Percentiles rank a stretch among this genome's conserved stretches.
phyloP scores from a whole-genome alignment of 2,329 filamentous ascomycete genomes.

The Monilinia laxa region DNA sequence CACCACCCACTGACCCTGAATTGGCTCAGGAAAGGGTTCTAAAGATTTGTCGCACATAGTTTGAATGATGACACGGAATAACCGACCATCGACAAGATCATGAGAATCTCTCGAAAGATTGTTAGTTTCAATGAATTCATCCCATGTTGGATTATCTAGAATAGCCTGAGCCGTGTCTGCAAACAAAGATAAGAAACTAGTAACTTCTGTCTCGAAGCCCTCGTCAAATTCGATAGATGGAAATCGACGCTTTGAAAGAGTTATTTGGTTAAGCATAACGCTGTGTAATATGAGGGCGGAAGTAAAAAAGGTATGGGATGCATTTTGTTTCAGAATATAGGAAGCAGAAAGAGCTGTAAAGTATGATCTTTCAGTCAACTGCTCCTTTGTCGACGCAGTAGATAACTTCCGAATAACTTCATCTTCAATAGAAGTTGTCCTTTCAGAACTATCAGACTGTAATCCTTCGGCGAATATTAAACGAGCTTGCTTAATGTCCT shows the following conservation, averaged over 20 bases:
- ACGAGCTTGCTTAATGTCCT: constrained; percentile 27
- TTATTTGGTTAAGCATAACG: constrained; percentile 44
- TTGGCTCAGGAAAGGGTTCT: constrained; percentile 26
- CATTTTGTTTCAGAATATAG: constrained; percentile 39
- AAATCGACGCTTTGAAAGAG: constrained; percentile 44
- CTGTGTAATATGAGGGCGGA: constrained; percentile 47
- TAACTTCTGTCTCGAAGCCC: constrained; percentile 40
- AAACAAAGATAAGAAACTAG: constrained; percentile 43
- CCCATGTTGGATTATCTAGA: constrained; percentile 41
- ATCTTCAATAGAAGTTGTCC: constrained; percentile 18
- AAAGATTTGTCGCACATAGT: constrained; percentile 32
- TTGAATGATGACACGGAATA: constrained; percentile 41
- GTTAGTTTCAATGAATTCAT: constrained; percentile 31
- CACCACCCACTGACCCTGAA: constrained; percentile 34
- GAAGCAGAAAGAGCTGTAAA: constrained; percentile 36
- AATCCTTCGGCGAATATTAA: constrained; percentile 21
- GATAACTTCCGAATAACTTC: constrained; percentile 26
- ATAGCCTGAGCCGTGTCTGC: constrained; percentile 41
- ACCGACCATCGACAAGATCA: constrained; percentile 57
- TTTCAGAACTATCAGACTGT: constrained; percentile 1
- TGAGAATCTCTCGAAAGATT: constrained; percentile 47
- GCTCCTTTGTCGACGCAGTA: constrained; percentile 29
- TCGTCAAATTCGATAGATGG: constrained; percentile 40
- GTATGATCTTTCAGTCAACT: constrained; percentile 42
- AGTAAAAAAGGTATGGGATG: constrained; percentile 38